Evolutionary conservation across 495 filamentous ascomycete genomes (phyloP).

Genomic region (Xylaria longipes): DNA sequence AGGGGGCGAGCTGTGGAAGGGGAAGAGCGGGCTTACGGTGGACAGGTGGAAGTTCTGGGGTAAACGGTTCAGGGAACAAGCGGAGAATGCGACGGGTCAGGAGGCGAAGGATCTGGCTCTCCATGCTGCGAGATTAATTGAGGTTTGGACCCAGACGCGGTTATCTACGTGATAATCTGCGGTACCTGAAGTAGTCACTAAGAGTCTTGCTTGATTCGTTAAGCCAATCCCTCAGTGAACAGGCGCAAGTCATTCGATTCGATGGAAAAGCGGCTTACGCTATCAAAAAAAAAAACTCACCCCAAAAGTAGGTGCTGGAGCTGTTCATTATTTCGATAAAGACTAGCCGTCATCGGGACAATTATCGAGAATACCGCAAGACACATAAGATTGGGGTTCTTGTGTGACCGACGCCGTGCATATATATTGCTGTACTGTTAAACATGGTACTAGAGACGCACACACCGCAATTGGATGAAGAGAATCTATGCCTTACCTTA

Average conservation of each 20-base stretch:
- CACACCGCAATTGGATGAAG: neutral
- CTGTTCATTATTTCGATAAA: neutral
- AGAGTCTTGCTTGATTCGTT: neutral
- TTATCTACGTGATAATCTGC: conserved; percentile 12
- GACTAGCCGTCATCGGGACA: neutral
- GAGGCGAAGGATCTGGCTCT: conserved; percentile 31
- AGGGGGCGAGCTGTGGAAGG: conserved; percentile 31
- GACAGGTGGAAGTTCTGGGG: conserved; percentile 38
- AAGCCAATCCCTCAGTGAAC: neutral
- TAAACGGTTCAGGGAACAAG: conserved; percentile 31
- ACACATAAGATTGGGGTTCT: neutral
- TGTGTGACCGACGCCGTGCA: neutral
- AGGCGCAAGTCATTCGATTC: neutral
- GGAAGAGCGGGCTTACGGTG: conserved; percentile 25
- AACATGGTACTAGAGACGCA: neutral
- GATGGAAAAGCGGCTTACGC: neutral
- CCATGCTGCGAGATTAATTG: conserved; percentile 37
- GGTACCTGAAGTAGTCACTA: neutral
- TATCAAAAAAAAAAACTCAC: neutral
- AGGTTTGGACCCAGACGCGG: conserved; percentile 31
- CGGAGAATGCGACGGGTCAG: conserved; percentile 22
- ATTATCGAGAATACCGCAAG: neutral
- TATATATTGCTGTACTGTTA: neutral
- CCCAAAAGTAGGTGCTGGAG: neutral
- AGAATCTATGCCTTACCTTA: neutral